Conservation (phyloP, 495 filamentous ascomycete species). For the Ramalina intermedia region DNA sequence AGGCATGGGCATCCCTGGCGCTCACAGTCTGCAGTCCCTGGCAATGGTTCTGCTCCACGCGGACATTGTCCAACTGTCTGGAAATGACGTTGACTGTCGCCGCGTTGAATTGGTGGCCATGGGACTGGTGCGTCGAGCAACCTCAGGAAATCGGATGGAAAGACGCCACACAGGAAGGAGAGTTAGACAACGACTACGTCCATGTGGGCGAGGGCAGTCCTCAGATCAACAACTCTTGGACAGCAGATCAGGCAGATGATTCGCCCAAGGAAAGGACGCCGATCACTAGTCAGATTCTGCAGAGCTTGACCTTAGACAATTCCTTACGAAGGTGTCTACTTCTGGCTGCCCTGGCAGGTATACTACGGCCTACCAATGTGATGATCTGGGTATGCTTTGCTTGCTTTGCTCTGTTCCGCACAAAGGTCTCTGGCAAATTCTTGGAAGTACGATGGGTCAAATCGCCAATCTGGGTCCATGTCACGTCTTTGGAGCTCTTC, state of each 20-base stretch:
- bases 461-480: slow-evolving; percentile 15
- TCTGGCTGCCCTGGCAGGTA: slow-evolving; percentile 68
- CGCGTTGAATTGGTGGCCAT: slow-evolving; percentile 78
- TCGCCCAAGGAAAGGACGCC: slow-evolving; percentile 11
- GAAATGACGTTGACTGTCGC: slow-evolving; percentile 76
- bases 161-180: slow-evolving; percentile 6
- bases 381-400: slow-evolving; percentile 63
- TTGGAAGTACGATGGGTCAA: slow-evolving; percentile 11
- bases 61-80: slow-evolving; percentile 85
- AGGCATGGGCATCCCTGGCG: slow-evolving; percentile 46
- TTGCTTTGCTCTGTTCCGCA: slow-evolving; percentile 29
- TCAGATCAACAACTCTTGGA: slow-evolving; percentile 11
- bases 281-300: not conserved
- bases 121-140: slow-evolving; percentile 40
- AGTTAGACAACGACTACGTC: not conserved
- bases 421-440: slow-evolving; percentile 10
- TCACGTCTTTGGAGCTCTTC: slow-evolving; percentile 30
- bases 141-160: slow-evolving; percentile 11
- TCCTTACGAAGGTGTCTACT: slow-evolving; percentile 52
- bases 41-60: slow-evolving; percentile 92
- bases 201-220: slow-evolving; percentile 4
- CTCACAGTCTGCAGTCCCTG: slow-evolving; percentile 75
- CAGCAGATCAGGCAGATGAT: slow-evolving; percentile 5
- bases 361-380: slow-evolving; percentile 81
- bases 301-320: slow-evolving; percentile 5